Base-by-base conservation (phyloP, 2,329 filamentous ascomycete species). In the Scedosporium boydii region DNA sequence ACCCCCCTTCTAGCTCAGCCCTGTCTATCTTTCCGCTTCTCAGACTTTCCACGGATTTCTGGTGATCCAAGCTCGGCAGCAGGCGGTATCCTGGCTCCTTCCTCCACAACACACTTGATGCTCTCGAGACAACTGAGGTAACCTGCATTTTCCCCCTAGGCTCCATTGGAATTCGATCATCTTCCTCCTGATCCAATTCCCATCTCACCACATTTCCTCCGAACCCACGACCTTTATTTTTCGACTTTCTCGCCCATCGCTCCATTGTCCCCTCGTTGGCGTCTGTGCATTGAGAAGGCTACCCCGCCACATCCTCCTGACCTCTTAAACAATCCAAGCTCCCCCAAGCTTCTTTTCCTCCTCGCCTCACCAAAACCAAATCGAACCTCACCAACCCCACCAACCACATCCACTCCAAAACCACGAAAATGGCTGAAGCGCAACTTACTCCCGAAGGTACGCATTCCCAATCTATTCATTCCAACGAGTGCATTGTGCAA, bases 11-110 rank as follows among this genome's bases (percentile, higher is more conserved):
- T 21, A 23, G 57, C 64, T 68, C 67, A 70, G 68, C 68, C 67
- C 66, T 63, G 63, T 64, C 67, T 66, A 72, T 76, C 74, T 75
- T 75, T 75, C 68, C 69, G 72, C 73, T 78, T 78, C 76, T 76
- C 71, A 72, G 69, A 74, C 73, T 69, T 78, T 78, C 76, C 72
- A 72, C 68, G 62, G 61, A 48, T 44, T 60, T 58, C 59, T 59
- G 59, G 59, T 60, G 42, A 61, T 26, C 59, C 21, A 56, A 27
- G 51, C 51, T 56, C 51, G 23, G 21, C 21, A 56, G 14, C 21
- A 56, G 21, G 21, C 23, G 21, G 21, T 56, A 60, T 26, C 41
- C 34, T 23, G 16, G 44, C 29, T 46, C 26, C 6, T 21, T 6
- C 42, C 26, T 60, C 27, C 59, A 38, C 18, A 51, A 27, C 12